Percentiles rank a stretch among this genome's conserved stretches.
Conservation (phyloP, 352 stramenopile species). For the Pythium insidiosum region DNA sequence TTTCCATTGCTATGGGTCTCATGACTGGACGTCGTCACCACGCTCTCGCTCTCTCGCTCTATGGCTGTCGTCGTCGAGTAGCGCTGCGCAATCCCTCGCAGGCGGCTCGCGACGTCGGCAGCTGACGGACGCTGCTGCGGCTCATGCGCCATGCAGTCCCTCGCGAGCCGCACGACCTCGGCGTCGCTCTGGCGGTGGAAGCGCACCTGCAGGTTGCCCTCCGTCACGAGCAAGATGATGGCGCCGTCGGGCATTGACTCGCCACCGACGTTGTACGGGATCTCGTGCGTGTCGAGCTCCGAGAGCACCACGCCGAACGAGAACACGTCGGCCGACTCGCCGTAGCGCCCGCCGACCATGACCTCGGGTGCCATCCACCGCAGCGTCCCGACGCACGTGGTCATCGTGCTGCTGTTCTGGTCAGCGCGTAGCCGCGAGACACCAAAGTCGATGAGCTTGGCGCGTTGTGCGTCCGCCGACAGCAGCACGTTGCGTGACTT, state of each 20-base stretch:
- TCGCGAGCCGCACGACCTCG: too few species aligned
- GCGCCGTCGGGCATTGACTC: slow-evolving; percentile 65
- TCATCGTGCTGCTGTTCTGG: slow-evolving; percentile 81
- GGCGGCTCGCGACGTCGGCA: too few species aligned
- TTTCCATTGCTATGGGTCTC: too few species aligned
- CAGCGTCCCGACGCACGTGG: slow-evolving; percentile 72
- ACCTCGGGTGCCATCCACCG: slow-evolving; percentile 84
- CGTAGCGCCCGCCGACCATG: slow-evolving; percentile 85
- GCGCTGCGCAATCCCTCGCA: too few species aligned
- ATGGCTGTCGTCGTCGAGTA: too few species aligned
- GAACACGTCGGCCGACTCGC: slow-evolving; percentile 82
- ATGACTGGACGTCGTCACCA: too few species aligned
- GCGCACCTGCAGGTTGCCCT: slow-evolving; percentile 13
- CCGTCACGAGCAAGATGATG: slow-evolving; percentile 48
- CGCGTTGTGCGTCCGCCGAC: slow-evolving; percentile 67
- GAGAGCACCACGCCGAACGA: slow-evolving; percentile 84
- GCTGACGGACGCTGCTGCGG: too few species aligned
- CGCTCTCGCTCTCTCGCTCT: too few species aligned
- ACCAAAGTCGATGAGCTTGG: slow-evolving; percentile 83
- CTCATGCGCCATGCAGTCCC: too few species aligned
- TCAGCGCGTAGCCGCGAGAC: slow-evolving; percentile 79
- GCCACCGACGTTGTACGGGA: slow-evolving; percentile 83
- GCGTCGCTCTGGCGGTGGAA: too few species aligned
- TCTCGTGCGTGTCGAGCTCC: slow-evolving; percentile 81
- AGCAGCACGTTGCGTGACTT: slow-evolving; percentile 81